Evolutionary conservation across 345 rosid genomes (phyloP).

Genomic region (Punica granatum): DNA sequence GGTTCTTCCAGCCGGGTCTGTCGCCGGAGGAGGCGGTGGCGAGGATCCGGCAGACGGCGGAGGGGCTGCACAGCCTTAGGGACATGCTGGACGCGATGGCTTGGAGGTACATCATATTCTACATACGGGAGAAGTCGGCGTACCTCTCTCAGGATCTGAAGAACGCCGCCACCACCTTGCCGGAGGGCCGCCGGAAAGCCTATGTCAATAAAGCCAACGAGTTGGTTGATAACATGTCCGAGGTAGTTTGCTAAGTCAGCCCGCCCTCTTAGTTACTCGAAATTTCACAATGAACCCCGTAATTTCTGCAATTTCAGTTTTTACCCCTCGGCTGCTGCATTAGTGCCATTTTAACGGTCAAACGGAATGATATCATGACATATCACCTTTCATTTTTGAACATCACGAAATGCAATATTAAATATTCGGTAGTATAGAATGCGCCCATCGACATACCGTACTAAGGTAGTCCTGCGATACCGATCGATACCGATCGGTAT

Average conservation of each 20-base stretch:
- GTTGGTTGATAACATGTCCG: conserved; percentile 62
- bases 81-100: conserved; percentile 88
- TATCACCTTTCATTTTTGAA: too few species aligned
- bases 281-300: background rate
- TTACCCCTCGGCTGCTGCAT: background rate
- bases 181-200: conserved; percentile 41
- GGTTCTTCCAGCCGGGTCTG: conserved; percentile 57
- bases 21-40: conserved; percentile 81
- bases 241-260: conserved; percentile 29
- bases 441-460: background rate
- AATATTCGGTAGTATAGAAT: background rate
- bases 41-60: conserved; percentile 82
- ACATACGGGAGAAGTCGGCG: conserved; percentile 59
- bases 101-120: conserved; percentile 84
- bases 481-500: too few species aligned
- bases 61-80: conserved; percentile 67
- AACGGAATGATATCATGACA: too few species aligned
- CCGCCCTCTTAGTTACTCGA: background rate
- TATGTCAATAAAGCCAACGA: conserved; percentile 69
- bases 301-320: background rate
- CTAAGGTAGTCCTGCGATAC: too few species aligned
- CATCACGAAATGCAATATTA: too few species aligned
- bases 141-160: conserved; percentile 79
- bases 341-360: background rate
- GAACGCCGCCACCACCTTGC: conserved; percentile 54